These are phyloP conservation scores for Diaporthe velutina DNA, from an alignment of 2,329 filamentous ascomycete species.

Conservation along the genomic window DNA sequence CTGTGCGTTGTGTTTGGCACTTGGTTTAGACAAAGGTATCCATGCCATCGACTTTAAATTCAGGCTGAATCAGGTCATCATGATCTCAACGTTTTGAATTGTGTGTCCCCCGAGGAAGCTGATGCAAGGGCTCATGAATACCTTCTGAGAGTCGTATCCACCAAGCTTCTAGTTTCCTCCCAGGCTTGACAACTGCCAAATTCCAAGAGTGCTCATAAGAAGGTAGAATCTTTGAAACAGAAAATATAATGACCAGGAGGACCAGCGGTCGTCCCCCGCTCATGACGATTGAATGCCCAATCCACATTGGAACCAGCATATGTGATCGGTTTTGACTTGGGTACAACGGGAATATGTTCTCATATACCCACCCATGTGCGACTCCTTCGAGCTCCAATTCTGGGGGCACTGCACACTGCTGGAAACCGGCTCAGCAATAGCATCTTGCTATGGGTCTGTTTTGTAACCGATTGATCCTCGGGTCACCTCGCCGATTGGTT, in stretches of 20 bases:
- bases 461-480: neutral
- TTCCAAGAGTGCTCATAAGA: too few relatives aligned
- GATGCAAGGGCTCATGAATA: neutral
- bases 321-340: neutral
- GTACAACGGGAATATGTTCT: neutral
- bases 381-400: neutral
- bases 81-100: neutral
- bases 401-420: too few relatives aligned
- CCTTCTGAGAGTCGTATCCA: too few relatives aligned
- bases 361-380: neutral
- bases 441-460: neutral
- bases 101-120: neutral
- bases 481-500: neutral
- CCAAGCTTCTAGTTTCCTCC: too few relatives aligned
- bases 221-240: too few relatives aligned
- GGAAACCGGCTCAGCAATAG: too few relatives aligned
- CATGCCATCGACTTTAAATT: neutral
- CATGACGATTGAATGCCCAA: too few relatives aligned
- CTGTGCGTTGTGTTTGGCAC: neutral
- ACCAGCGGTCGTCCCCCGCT: too few relatives aligned
- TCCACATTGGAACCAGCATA: neutral
- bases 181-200: too few relatives aligned
- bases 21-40: neutral
- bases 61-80: neutral
- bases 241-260: too few relatives aligned